Evolutionary conservation across 306 rosid species (phyloP).

Genomic region (Casuarina cunninghamiana): DNA sequence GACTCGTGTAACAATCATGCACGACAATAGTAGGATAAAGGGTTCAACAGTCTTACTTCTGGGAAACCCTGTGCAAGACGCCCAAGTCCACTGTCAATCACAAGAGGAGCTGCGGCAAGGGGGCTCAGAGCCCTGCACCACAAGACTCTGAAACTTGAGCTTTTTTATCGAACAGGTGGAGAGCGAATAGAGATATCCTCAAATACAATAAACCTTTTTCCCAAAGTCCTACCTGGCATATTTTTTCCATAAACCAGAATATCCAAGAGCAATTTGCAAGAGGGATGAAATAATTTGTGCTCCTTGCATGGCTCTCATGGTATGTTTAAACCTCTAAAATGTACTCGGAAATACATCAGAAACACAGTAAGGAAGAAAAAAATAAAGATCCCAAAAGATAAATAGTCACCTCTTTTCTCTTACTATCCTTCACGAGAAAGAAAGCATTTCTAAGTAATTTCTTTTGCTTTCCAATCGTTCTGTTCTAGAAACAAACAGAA

Average conservation of each 20-base stretch:
- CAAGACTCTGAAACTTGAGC: background rate
- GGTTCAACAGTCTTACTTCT: background rate
- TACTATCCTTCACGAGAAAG: background rate
- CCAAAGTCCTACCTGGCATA: constrained; percentile 28
- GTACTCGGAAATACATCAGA: constrained; percentile 10
- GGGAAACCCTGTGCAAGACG: constrained; percentile 70
- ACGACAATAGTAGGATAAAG: constrained; percentile 20
- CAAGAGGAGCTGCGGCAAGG: constrained; percentile 73
- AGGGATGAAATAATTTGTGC: too few species aligned
- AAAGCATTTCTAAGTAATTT: constrained; percentile 16
- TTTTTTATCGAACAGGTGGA: constrained; percentile 24
- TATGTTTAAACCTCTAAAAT: constrained; percentile 51
- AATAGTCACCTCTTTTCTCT: background rate
- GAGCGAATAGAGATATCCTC: background rate
- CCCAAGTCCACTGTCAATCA: constrained; percentile 78
- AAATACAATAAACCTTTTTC: background rate
- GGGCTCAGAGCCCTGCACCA: constrained; percentile 76
- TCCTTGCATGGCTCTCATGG: too few species aligned
- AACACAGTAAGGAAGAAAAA: constrained; percentile 1
- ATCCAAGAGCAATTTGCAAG: too few species aligned
- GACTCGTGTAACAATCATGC: too few species aligned
- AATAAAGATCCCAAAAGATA: constrained; percentile 14
- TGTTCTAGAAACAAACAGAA: background rate
- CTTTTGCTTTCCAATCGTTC: background rate
- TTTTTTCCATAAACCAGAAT: too few species aligned